A percentile compares a stretch with the other conserved stretches of the same genome.
phyloP scores from a whole-genome alignment of 2,329 filamentous ascomycete genomes.

The Trichoderma sp. region DNA sequence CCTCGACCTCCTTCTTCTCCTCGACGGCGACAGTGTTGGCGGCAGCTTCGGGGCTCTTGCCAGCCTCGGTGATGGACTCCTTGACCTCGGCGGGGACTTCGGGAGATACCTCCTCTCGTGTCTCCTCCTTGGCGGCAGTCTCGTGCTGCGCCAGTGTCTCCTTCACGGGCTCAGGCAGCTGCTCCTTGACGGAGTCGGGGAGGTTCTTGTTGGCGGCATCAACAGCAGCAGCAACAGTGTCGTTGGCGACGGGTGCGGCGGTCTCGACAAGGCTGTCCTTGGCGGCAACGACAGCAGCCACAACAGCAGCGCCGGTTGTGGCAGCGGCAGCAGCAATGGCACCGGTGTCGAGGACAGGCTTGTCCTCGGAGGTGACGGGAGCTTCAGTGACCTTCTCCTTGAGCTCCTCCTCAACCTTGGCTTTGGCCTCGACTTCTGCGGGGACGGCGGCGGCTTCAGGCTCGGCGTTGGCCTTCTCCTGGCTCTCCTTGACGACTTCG shows the following conservation, averaged over 20 bases:
- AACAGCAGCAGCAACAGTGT: background rate
- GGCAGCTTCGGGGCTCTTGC: constrained; percentile 67
- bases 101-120: constrained; percentile 45
- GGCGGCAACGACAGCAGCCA: constrained; percentile 19
- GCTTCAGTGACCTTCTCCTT: constrained; percentile 63
- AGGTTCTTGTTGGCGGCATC: background rate
- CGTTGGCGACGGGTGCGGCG: background rate
- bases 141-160: background rate
- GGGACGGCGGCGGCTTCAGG: constrained; percentile 68
- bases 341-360: constrained; percentile 49
- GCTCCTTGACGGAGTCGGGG: background rate
- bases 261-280: background rate
- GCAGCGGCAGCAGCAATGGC: constrained; percentile 40
- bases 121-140: constrained; percentile 38
- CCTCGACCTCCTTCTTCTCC: constrained; percentile 73
- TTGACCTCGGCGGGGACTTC: constrained; percentile 57
- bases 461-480: constrained; percentile 60
- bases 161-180: background rate
- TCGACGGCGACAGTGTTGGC: constrained; percentile 65
- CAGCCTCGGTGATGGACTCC: constrained; percentile 57
- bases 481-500: constrained; percentile 65
- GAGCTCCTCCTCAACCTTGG: constrained; percentile 67
- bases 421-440: constrained; percentile 69
- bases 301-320: constrained; percentile 31
- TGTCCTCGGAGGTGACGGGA: constrained; percentile 57